Base-by-base conservation (phyloP, 768 basidiomycete genomes). In the Amanita thiersii region DNA sequence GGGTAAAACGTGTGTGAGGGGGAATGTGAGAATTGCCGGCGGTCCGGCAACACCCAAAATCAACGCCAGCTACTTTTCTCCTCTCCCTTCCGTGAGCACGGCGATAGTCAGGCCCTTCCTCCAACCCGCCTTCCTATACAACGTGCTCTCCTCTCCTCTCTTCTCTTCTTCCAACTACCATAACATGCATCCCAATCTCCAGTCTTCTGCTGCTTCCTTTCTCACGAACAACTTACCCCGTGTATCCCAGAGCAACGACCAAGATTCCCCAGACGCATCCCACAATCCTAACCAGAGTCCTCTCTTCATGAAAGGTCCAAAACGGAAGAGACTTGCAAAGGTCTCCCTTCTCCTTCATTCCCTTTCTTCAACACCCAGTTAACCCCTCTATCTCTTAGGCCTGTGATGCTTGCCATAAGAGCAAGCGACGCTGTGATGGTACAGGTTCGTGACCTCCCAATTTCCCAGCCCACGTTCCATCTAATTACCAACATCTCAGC, bases 331-430 rank as follows among this genome's bases (percentile, higher is more conserved):
- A 37, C 68, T 76, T 11, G 69, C 72, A 50, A 74, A 74, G 68
- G 72, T 69, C 50, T 46, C 23, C 19, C 32, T 17, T 30, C 21
- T 39, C 34, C 9, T 32, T 31, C 20, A 9, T 38, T 19, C 28
- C 24, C 43, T 11, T 35, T 38, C 21, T 17, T 39, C 35, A 43
- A 39, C 19, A 30, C 9, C 14, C 29, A 9, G 9, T 7, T 19
- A 39, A 42, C 33, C 32, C 46, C 26, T 46, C 51, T 34, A 28
- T n/a, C 20, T 35, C 35, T 3, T 43, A 74, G 71, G 73, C 86
- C 37, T 88, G 86, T 60, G 82, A 86, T 59, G 80, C 82, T 40
- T 89, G 86, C 57, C 87, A 89, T 56, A 86, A 83, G 59, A 81
- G 78, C 62, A 89, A 89, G 56, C 76, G 86, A 18, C 76, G 86